Percentiles rank a stretch among this genome's conserved stretches.
Conservation (phyloP, 805 yeast genomes). For the Kazachstania martiniae region DNA sequence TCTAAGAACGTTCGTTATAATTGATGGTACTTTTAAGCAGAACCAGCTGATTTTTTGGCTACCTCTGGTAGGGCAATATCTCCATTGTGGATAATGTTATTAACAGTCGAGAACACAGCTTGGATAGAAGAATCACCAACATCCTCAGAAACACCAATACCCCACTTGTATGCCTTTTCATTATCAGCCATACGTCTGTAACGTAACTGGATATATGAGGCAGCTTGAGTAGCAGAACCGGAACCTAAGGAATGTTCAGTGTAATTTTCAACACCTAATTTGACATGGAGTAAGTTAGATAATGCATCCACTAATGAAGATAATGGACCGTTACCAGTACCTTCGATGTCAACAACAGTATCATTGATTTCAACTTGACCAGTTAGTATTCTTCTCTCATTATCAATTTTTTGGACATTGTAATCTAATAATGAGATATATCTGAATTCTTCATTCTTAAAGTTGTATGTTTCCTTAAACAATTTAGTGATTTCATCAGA, state of each 20-base stretch:
- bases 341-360: slow-evolving; percentile 33
- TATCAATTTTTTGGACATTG: slow-evolving; percentile 30
- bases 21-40: no score
- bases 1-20: no score
- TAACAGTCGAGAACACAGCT: slow-evolving; percentile 55
- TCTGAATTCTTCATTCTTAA: slow-evolving; percentile 27
- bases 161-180: slow-evolving; percentile 47
- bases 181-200: slow-evolving; percentile 10
- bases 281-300: slow-evolving; percentile 34
- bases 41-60: no score
- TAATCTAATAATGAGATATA: slow-evolving; percentile 35
- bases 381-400: slow-evolving; percentile 24
- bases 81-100: slow-evolving; percentile 28
- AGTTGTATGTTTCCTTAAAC: slow-evolving; percentile 53
- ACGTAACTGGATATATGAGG: slow-evolving; percentile 42
- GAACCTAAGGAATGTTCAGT: slow-evolving; percentile 73
- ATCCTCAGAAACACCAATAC: slow-evolving; percentile 80
- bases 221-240: slow-evolving; percentile 64
- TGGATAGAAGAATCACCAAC: slow-evolving; percentile 69
- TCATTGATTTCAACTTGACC: slow-evolving; percentile 42
- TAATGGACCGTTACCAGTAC: slow-evolving; percentile 75
- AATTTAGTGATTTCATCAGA: slow-evolving; percentile 52
- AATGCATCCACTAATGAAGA: slow-evolving; percentile 64
- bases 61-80: slow-evolving; percentile 21
- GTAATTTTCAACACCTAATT: slow-evolving; percentile 55